phyloP scores from a whole-genome alignment of 257 asterid genomes.

The Leptodermis oblonga region DNA sequence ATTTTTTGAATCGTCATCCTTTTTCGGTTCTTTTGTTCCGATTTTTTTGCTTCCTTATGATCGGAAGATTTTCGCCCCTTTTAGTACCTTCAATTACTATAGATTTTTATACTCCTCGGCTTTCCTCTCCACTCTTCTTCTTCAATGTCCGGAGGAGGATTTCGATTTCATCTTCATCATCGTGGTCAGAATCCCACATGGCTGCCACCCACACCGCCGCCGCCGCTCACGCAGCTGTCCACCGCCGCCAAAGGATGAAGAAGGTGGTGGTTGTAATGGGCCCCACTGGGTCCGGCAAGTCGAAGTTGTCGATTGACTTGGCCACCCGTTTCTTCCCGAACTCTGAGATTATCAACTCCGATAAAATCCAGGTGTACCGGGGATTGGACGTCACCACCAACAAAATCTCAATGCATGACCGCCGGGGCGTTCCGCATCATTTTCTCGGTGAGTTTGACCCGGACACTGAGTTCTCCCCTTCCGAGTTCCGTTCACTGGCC shows the following conservation, averaged over 20 bases:
- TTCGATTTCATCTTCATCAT: not conserved
- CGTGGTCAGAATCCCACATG: constrained; percentile 10
- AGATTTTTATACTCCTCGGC: constrained; percentile 3
- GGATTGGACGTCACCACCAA: constrained; percentile 76
- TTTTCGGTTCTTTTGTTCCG: not conserved
- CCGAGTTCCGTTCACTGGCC: constrained; percentile 48
- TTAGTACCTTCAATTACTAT: constrained; percentile 11
- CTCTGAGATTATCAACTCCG: constrained; percentile 80
- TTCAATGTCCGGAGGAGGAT: not conserved
- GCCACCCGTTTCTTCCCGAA: constrained; percentile 51
- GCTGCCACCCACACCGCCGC: constrained; percentile 28
- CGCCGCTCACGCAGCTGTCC: constrained; percentile 13
- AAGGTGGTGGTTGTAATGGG: constrained; percentile 71
- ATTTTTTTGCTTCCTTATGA: constrained; percentile 36
- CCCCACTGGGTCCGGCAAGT: constrained; percentile 87
- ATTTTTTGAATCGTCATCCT: not conserved
- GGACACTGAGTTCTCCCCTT: constrained; percentile 54
- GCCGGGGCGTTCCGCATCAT: constrained; percentile 61
- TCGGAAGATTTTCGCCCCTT: constrained; percentile 29
- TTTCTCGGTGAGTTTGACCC: constrained; percentile 72
- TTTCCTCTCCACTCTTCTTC: constrained; percentile 17
- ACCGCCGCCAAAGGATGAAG: constrained; percentile 27
- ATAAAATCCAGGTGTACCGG: constrained; percentile 68
- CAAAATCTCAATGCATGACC: constrained; percentile 55
- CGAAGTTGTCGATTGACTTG: constrained; percentile 76